Evolutionary conservation across 1,284 basidiomycete genomes (phyloP).

Genomic region (Xerocomus minutiporus): DNA sequence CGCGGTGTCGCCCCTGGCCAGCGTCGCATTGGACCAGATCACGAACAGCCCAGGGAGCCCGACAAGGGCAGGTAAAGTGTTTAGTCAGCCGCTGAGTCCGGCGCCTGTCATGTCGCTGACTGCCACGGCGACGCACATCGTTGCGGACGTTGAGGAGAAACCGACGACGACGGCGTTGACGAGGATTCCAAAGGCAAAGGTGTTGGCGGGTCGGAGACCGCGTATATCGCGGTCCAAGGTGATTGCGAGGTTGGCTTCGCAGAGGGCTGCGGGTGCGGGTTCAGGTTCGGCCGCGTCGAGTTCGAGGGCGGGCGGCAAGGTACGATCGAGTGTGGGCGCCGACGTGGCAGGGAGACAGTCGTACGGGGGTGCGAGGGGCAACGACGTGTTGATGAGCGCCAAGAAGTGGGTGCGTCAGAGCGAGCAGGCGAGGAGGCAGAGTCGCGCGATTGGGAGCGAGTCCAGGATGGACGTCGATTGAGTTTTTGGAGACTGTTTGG

Average conservation of each 20-base stretch:
- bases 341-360: slow-evolving; percentile 42
- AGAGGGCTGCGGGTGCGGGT: slow-evolving; percentile 44
- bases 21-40: slow-evolving; percentile 37
- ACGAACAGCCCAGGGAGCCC: slow-evolving; percentile 41
- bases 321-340: slow-evolving; percentile 55
- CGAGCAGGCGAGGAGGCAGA: slow-evolving; percentile 54
- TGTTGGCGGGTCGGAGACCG: slow-evolving; percentile 54
- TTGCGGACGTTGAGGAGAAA: not conserved
- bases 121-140: slow-evolving; percentile 30
- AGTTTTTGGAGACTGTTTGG: not conserved
- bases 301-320: slow-evolving; percentile 23
- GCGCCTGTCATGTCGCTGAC: slow-evolving; percentile 27
- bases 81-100: slow-evolving; percentile 47
- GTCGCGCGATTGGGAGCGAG: slow-evolving; percentile 24
- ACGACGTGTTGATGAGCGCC: slow-evolving; percentile 48
- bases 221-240: slow-evolving; percentile 74
- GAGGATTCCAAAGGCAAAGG: slow-evolving; percentile 34
- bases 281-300: slow-evolving; percentile 17
- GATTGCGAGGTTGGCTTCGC: slow-evolving; percentile 69
- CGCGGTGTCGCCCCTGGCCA: slow-evolving; percentile 15
- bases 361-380: slow-evolving; percentile 31
- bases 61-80: slow-evolving; percentile 38
- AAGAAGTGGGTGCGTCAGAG: slow-evolving; percentile 66
- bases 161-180: not conserved
- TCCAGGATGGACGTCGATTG: slow-evolving; percentile 31